Evolutionary conservation across 75 land plant species (phyloP).

Genomic region (Picea sitchensis): DNA sequence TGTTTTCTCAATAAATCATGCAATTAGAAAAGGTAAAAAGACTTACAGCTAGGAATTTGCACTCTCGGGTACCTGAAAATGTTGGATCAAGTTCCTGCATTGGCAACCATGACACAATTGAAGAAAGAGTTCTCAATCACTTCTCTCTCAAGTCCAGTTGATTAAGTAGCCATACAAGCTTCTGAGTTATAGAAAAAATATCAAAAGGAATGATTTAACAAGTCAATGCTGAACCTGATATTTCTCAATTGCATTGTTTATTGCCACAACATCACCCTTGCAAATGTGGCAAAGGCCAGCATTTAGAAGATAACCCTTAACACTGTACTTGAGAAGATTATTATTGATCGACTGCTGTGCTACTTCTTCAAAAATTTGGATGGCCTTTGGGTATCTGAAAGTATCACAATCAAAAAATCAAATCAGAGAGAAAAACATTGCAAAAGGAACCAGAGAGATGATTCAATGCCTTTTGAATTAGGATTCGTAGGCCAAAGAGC

Average conservation of each 20-base stretch:
- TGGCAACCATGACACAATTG: slow-evolving; percentile 2
- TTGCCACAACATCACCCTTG: slow-evolving; percentile 78
- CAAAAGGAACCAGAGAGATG: neutral
- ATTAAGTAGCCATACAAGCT: neutral
- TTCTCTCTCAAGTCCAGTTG: neutral
- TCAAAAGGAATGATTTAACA: neutral
- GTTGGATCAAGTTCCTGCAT: slow-evolving; percentile 92
- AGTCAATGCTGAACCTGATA: slow-evolving; percentile 61
- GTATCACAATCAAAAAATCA: neutral
- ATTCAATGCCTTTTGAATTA: neutral
- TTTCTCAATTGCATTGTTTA: slow-evolving; percentile 73
- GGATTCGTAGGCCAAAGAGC: no score
- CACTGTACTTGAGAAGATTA: slow-evolving; percentile 91
- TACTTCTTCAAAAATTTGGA: slow-evolving; percentile 84
- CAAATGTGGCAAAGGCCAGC: slow-evolving; percentile 91
- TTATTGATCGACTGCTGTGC: slow-evolving; percentile 69
- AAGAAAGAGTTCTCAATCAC: neutral
- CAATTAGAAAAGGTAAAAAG: neutral
- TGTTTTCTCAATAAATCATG: neutral
- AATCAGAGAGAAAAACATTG: neutral
- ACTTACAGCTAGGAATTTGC: slow-evolving; percentile 71
- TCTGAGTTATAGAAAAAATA: neutral
- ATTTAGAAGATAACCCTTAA: slow-evolving; percentile 88
- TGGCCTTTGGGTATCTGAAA: slow-evolving; percentile 77
- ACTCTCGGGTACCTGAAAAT: slow-evolving; percentile 86